These are phyloP conservation scores for Wickerhamomyces strasburgensis DNA, from an alignment of 805 yeast genomes.

Conservation along the genomic window DNA sequence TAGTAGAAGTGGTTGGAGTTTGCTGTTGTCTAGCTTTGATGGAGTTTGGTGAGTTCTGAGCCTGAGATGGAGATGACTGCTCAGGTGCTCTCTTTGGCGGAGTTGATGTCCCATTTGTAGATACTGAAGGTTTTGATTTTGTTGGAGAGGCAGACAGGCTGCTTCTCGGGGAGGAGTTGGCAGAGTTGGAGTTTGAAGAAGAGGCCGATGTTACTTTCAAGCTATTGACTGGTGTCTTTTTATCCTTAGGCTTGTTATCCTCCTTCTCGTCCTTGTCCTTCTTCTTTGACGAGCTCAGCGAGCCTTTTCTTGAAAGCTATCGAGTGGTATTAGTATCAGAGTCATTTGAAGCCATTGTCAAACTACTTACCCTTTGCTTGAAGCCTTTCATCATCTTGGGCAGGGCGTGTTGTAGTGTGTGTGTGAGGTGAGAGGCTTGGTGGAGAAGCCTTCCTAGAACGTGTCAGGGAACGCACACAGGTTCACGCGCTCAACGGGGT, in stretches of 20 bases:
- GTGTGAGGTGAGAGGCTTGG: no score
- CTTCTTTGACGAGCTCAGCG: conserved; percentile 33
- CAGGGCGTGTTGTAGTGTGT: no score
- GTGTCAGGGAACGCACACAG: no score
- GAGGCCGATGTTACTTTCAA: conserved; percentile 9
- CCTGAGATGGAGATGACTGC: neutral
- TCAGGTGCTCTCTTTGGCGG: conserved; percentile 2
- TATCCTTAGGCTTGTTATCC: conserved; percentile 18
- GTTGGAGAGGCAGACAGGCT: conserved; percentile 19
- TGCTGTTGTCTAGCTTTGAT: no score
- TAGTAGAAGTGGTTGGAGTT: no score
- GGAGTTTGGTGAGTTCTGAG: no score
- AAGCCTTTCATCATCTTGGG: conserved; percentile 69
- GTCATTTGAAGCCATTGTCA: neutral
- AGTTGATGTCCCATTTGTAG: conserved; percentile 3
- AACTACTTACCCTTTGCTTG: conserved; percentile 48
- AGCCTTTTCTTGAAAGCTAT: conserved; percentile 28
- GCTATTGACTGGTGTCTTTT: conserved; percentile 8
- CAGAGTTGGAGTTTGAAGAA: conserved; percentile 20
- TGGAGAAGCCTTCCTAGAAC: no score
- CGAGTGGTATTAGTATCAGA: conserved; percentile 10
- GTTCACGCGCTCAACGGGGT: no score
- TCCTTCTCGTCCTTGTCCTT: conserved; percentile 32
- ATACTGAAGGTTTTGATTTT: conserved; percentile 8
- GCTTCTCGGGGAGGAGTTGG: conserved; percentile 21